Percentiles rank a stretch among this genome's conserved stretches.
Conservation (phyloP, 1,284 basidiomycete genomes). For the Rhodotorula mucilaginosa region DNA sequence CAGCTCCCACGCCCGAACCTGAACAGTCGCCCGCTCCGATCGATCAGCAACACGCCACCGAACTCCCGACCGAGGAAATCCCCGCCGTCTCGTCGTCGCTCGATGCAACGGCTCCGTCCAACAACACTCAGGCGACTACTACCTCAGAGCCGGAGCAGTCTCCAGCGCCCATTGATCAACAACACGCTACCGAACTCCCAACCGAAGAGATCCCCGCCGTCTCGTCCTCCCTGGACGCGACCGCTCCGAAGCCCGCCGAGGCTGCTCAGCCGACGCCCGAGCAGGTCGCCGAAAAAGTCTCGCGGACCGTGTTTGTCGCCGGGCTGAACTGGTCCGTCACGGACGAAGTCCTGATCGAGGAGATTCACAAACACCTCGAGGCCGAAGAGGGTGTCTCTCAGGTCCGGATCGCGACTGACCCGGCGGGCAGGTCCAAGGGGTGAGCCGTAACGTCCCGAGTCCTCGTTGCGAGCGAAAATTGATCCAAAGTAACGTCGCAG, state of each 20-base stretch:
- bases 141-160: background rate
- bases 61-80: conserved; percentile 16
- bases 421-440: conserved; percentile 78
- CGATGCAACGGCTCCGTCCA: conserved; percentile 5
- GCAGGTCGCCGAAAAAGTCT: background rate
- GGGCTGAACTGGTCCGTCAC: conserved; percentile 95
- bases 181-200: conserved; percentile 5
- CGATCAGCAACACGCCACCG: conserved; percentile 6
- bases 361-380: conserved; percentile 58
- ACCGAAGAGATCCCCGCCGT: conserved; percentile 19
- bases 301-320: conserved; percentile 78
- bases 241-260: background rate
- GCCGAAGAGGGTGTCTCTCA: conserved; percentile 66
- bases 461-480: too few species aligned
- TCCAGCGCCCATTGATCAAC: conserved; percentile 6
- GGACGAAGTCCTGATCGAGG: conserved; percentile 88
- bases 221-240: conserved; percentile 14
- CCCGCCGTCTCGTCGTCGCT: conserved; percentile 14
- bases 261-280: background rate
- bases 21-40: conserved; percentile 3
- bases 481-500: conserved; percentile 7
- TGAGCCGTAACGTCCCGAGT: background rate
- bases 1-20: background rate
- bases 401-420: conserved; percentile 85
- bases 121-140: too few species aligned